Evolutionary conservation across 352 stramenopile genomes (phyloP).

Genomic region (Paralagenidium karlingii): DNA sequence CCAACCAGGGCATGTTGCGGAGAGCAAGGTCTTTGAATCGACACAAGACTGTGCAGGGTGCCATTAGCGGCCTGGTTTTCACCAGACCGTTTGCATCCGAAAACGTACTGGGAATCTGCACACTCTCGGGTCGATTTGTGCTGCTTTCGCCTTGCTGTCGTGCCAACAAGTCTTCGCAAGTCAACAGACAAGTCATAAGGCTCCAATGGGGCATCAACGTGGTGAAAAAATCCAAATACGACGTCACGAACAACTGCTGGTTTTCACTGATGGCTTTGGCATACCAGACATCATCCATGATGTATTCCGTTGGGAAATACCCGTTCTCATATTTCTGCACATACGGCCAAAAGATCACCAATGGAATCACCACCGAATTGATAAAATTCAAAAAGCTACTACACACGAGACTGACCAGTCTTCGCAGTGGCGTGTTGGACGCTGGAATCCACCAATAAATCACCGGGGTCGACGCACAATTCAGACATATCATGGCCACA

Average conservation of each 20-base stretch:
- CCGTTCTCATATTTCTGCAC: conserved; percentile 6
- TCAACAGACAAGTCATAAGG: too few relatives aligned
- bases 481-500: conserved; percentile 10
- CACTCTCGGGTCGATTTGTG: too few relatives aligned
- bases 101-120: too few relatives aligned
- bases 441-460: too few relatives aligned
- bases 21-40: too few relatives aligned
- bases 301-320: too few relatives aligned
- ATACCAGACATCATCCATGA: conserved; percentile 24
- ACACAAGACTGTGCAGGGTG: too few relatives aligned
- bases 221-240: conserved; percentile 9
- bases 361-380: conserved; percentile 11
- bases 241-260: conserved; percentile 20
- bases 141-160: too few relatives aligned
- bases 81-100: too few relatives aligned
- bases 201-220: conserved; percentile 23
- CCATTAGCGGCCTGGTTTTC: too few relatives aligned
- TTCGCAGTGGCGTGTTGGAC: not conserved
- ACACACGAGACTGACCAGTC: conserved; percentile 4
- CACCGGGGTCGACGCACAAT: conserved; percentile 12
- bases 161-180: too few relatives aligned
- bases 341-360: conserved; percentile 7
- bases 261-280: conserved; percentile 30
- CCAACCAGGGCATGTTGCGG: too few relatives aligned
- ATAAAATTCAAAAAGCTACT: conserved; percentile 13